Percentiles rank a stretch among this genome's conserved stretches.
These are phyloP conservation scores for Cucurbita maxima DNA, from an alignment of 306 rosid genomes.

Conservation along the genomic window DNA sequence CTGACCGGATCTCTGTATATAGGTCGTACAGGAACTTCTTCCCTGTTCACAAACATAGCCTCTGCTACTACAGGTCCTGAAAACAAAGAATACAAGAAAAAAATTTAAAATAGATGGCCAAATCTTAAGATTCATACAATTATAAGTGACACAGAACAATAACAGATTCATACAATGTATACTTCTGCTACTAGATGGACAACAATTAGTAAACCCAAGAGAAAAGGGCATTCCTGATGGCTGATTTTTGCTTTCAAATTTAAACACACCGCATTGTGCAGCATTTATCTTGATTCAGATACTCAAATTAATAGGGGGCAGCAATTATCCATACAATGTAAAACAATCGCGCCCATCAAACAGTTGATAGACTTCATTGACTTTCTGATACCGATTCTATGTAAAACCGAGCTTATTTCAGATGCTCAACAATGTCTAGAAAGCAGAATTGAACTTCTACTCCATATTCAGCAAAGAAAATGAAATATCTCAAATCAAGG, in stretches of 20 bases:
- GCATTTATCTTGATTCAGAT: neutral
- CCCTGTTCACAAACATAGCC: conserved; percentile 86
- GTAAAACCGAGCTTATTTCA: neutral
- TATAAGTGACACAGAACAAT: neutral
- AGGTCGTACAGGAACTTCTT: conserved; percentile 89
- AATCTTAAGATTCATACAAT: neutral
- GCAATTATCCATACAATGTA: neutral
- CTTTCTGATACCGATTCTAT: neutral
- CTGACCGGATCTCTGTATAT: conserved; percentile 92
- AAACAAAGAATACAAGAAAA: conserved; percentile 12
- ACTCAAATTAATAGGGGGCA: neutral
- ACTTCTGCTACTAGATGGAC: neutral
- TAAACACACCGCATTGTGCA: neutral
- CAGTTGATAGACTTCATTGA: neutral
- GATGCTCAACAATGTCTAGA: neutral
- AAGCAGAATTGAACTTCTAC: neutral
- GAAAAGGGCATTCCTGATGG: neutral
- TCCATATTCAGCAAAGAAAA: neutral
- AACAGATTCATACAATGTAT: neutral
- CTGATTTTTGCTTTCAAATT: neutral
- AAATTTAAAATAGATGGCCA: neutral
- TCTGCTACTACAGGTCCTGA: conserved; percentile 94
- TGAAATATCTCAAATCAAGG: neutral
- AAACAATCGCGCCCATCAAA: neutral
- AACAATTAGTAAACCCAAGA: neutral